These are phyloP conservation scores for Pythium phragmiticola DNA, from an alignment of 352 stramenopile species.

Conservation along the genomic window DNA sequence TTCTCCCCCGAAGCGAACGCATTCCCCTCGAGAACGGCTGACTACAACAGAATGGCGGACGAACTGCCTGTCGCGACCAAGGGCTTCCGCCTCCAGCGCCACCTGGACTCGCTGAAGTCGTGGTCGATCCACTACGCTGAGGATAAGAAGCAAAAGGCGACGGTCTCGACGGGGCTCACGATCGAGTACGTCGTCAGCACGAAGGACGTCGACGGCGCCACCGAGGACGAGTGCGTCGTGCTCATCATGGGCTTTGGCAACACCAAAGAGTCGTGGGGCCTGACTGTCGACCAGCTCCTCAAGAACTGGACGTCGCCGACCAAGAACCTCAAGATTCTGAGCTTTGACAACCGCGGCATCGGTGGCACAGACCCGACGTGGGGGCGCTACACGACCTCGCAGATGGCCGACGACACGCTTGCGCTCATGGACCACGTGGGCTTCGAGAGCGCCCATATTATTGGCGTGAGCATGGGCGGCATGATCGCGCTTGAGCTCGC, in stretches of 20 bases:
- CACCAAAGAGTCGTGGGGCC: conserved; percentile 26
- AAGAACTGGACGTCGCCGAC: background rate
- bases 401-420: conserved; percentile 62
- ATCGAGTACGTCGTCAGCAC: conserved; percentile 36
- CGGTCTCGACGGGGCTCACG: conserved; percentile 42
- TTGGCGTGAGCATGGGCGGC: conserved; percentile 35
- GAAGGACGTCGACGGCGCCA: conserved; percentile 2
- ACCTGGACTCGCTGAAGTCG: conserved; percentile 43
- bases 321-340: conserved; percentile 44
- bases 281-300: conserved; percentile 23
- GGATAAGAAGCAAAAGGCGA: conserved; percentile 31
- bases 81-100: conserved; percentile 36
- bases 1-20: background rate
- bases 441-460: conserved; percentile 46
- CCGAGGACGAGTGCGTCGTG: conserved; percentile 22
- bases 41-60: background rate
- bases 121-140: conserved; percentile 29
- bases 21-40: background rate
- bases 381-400: conserved; percentile 52
- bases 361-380: conserved; percentile 44
- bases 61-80: conserved; percentile 6
- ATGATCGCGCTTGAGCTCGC: conserved; percentile 65
- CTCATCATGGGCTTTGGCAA: conserved; percentile 32
- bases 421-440: conserved; percentile 48
- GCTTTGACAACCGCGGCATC: conserved; percentile 59